These are phyloP conservation scores for Ustilago trichophora DNA, from an alignment of 1,284 basidiomycete species.

Conservation along the genomic window DNA sequence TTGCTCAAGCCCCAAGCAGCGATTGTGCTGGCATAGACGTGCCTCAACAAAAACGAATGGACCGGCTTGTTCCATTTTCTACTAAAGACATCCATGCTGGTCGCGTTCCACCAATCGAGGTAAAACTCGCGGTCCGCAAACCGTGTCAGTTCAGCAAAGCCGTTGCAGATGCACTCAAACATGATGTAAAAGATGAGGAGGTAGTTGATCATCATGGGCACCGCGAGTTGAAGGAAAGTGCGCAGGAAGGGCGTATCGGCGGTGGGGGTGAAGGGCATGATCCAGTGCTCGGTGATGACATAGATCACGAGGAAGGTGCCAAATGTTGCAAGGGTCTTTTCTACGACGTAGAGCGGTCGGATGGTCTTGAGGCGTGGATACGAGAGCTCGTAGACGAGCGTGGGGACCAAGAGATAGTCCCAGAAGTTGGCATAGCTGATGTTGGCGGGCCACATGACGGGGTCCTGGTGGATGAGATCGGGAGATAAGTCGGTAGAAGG, in stretches of 20 bases:
- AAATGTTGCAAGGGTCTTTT: slow-evolving; percentile 93
- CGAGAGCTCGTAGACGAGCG: slow-evolving; percentile 93
- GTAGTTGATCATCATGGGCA: slow-evolving; percentile 85
- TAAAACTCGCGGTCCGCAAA: slow-evolving; percentile 98
- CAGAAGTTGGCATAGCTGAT: slow-evolving; percentile 84
- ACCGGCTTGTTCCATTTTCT: slow-evolving; percentile 70
- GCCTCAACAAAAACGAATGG: slow-evolving; percentile 89
- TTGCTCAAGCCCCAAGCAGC: slow-evolving; percentile 79
- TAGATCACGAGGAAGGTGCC: slow-evolving; percentile 89
- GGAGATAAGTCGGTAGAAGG: slow-evolving; percentile 4
- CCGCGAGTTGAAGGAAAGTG: slow-evolving; percentile 79
- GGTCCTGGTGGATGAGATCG: slow-evolving; percentile 24
- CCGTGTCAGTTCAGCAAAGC: slow-evolving; percentile 78
- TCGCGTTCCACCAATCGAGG: slow-evolving; percentile 98
- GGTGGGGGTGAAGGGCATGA: slow-evolving; percentile 71
- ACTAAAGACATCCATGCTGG: slow-evolving; percentile 89
- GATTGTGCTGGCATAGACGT: slow-evolving; percentile 88
- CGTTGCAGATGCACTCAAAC: slow-evolving; percentile 85
- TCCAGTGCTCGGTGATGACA: slow-evolving; percentile 89
- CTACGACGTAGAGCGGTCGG: slow-evolving; percentile 88
- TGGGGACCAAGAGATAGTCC: slow-evolving; percentile 88
- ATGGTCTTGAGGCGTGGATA: slow-evolving; percentile 89
- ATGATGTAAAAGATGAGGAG: slow-evolving; percentile 67
- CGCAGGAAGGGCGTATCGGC: slow-evolving; percentile 60
- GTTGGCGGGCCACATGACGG: slow-evolving; percentile 81